phyloP scores from a whole-genome alignment of 345 rosid species.

The Zanthoxylum bungeanum region DNA sequence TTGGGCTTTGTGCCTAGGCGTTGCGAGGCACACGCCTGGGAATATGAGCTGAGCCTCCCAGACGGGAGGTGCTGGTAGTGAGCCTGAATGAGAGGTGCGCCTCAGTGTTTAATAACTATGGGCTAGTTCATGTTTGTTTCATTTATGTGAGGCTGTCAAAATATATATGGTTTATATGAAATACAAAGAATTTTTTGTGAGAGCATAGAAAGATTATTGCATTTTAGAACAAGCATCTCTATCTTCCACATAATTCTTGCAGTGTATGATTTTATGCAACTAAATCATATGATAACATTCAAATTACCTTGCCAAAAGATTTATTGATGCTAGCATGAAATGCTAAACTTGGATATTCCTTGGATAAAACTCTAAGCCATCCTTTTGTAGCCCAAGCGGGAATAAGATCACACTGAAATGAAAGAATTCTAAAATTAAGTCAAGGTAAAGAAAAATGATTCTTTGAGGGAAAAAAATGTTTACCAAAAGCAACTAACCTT shows the following conservation, averaged over 20 bases:
- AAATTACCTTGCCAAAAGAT: slow-evolving; percentile 88
- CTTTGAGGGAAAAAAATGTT: neutral
- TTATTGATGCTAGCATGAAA: slow-evolving; percentile 93
- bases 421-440: neutral
- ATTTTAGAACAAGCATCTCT: neutral
- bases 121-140: neutral
- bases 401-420: slow-evolving; percentile 79
- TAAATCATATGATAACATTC: neutral
- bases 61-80: no score
- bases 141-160: neutral
- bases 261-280: neutral
- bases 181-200: neutral
- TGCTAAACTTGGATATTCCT: slow-evolving; percentile 91
- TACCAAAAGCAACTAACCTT: slow-evolving; percentile 46
- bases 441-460: neutral
- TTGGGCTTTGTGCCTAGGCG: no score
- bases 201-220: neutral
- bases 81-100: no score
- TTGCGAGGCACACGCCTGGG: no score
- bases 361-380: slow-evolving; percentile 85
- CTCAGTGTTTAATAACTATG: no score
- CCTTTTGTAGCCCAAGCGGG: slow-evolving; percentile 98
- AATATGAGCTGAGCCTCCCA: no score
- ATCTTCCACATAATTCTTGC: neutral
- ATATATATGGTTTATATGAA: neutral